Conservation (phyloP, 2,329 filamentous ascomycete species). For the Fusarium poae region DNA sequence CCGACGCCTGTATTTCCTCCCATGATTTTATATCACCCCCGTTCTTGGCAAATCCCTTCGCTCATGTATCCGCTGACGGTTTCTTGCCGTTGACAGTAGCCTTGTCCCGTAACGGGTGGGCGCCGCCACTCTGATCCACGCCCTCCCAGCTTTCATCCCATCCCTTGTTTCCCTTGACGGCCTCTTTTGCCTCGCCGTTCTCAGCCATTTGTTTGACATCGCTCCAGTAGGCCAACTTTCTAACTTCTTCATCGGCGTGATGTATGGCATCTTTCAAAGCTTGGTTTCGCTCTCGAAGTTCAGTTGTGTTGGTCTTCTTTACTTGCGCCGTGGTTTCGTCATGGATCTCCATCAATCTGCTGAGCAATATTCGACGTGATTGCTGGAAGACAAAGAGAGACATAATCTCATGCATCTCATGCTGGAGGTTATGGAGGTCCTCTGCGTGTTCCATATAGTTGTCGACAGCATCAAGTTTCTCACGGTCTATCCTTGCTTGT, state of each 20-base stretch:
- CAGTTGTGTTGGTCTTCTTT: conserved; percentile 56
- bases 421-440: conserved; percentile 80
- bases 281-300: conserved; percentile 63
- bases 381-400: conserved; percentile 88
- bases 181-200: conserved; percentile 61
- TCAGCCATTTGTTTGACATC: conserved; percentile 79
- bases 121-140: conserved; percentile 66
- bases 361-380: conserved; percentile 81
- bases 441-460: conserved; percentile 84
- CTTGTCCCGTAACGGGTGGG: conserved; percentile 51
- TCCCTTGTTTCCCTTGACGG: conserved; percentile 56
- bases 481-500: conserved; percentile 82
- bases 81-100: conserved; percentile 43
- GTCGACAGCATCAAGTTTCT: conserved; percentile 87
- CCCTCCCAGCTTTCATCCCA: conserved; percentile 62
- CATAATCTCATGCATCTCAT: conserved; percentile 88
- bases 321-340: conserved; percentile 57
- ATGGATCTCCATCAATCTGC: conserved; percentile 73
- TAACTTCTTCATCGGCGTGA: conserved; percentile 84
- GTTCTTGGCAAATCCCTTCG: conserved; percentile 1
- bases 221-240: conserved; percentile 87
- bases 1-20: conserved; percentile 9
- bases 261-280: conserved; percentile 80
- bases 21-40: neutral
- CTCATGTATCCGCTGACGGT: conserved; percentile 5